Evolutionary conservation across 495 filamentous ascomycete genomes (phyloP), one percentile per base, ranked within the genome.

Genomic region (Clohesyomyces aquaticus): DNA sequence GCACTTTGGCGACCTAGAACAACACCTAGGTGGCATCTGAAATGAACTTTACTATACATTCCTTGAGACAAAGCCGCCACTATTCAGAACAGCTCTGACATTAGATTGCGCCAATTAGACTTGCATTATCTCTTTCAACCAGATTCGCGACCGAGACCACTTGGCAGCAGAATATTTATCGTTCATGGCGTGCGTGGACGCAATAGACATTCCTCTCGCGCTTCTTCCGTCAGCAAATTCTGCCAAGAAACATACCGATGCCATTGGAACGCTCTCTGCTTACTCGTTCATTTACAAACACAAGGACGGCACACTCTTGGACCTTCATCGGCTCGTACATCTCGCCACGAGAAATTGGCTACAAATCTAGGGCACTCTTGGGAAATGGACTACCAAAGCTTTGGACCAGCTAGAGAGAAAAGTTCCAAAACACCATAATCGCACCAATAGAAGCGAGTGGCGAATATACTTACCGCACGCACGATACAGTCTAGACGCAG

Each of bases 271-370:
- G 9, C 55, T 79, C 0, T 66, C 65, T 22, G 65, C 62, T 27
- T 75, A 74, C 35, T 68, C 70, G 18, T 71, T 79, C 51, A 60
- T 77, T 19, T 74, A 32, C 12, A 49, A 55, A 27, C 65, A 67
- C 18, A 46, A 10, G 22, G 59, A 45, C 23, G 42, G 53, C 18
- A 45, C 35, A 27, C 63, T 52, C 11, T 29, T 68, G 27, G 63
- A 67, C 45, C 19, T 77, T 23, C 75, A 78, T 58, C 71, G 69
- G 49, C 71, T 79, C 0, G 74, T 79, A 26, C 73, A 75, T 69
- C 63, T 77, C 16, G 72, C 73, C 12, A 75, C 67, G 0, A 49
- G 74, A 41, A 72, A 69, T 53, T 78, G 75, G 76, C 47, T 78
- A 8, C 68, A 62, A 59, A 56, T 58, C 42, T 42, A 65, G 41